Conservation (phyloP, 2,329 filamentous ascomycete genomes). For the Talaromyces sp. region DNA sequence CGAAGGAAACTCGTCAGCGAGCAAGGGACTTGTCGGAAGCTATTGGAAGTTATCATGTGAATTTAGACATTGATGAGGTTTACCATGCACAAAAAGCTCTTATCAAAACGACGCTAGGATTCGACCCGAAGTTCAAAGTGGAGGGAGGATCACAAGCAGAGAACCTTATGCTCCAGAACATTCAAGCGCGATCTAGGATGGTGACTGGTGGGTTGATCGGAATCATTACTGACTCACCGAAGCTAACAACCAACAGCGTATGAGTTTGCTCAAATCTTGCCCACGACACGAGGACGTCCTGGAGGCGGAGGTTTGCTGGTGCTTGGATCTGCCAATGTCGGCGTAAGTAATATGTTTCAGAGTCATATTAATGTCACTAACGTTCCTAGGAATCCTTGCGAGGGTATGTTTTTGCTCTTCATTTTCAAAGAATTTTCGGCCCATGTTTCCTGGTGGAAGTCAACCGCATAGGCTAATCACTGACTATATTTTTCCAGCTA, state of each 20-base stretch:
- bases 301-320: constrained; percentile 59
- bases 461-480: not conserved
- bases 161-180: constrained; percentile 44
- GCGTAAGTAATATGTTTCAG: constrained; percentile 28
- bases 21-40: constrained; percentile 56
- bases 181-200: constrained; percentile 64
- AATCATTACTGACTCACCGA: not conserved
- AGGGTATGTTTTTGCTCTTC: constrained; percentile 10
- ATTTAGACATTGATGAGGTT: constrained; percentile 69
- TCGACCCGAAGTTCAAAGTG: constrained; percentile 59
- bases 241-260: constrained; percentile 43
- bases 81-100: constrained; percentile 28
- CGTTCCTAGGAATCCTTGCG: constrained; percentile 14
- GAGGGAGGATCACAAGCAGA: constrained; percentile 56
- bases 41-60: constrained; percentile 68
- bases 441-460: no score
- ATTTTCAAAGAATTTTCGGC: not conserved
- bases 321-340: constrained; percentile 64
- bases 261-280: constrained; percentile 60
- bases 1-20: constrained; percentile 61
- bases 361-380: not conserved
- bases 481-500: constrained; percentile 39
- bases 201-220: constrained; percentile 41
- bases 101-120: constrained; percentile 50
- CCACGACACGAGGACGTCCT: constrained; percentile 52